Evolutionary conservation across 257 asterid species (phyloP), one percentile per base, ranked within the genome.

Genomic region (Ilex asprella): DNA sequence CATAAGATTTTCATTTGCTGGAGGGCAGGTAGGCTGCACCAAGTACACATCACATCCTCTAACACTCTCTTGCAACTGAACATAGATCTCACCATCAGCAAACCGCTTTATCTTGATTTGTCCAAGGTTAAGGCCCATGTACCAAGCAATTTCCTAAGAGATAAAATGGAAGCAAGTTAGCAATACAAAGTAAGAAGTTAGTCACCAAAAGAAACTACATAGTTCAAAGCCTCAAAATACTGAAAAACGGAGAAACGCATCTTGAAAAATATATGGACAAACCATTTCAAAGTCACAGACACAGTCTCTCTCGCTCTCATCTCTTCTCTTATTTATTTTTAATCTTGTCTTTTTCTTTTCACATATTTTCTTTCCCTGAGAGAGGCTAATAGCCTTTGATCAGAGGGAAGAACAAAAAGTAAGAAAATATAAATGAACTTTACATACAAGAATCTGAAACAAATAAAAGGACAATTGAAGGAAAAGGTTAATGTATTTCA

Each of bases 51-150:
- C 89, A 75, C 97, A 84, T 63, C 97, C 97, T 59, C 97, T 85
- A 66, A 89, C 97, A 78, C 95, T 89, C 80, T 89, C 97, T 81
- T 89, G 94, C 81, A 89, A 71, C 76, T 89, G 94, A 75, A 89
- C 91, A 72, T 89, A 89, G 60, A 86, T 86, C 80, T 89, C 97
- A 71, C 97, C 97, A 72, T 89, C 97, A 31, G 97, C 97, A 75
- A 89, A 89, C 67, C 91, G 80, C 84, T 84, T 89, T 57, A 82
- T 77, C 51, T 70, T 60, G 62, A 86, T 56, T 58, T 82, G 73
- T 60, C 95, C 94, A 70, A 86, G 85, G 68, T 86, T 66, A 55
- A 89, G 88, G 68, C 97, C 97, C 97, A 89, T 89, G 74, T 79
- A 82, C 87, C 97, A 78, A 64, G 97, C 95, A 73, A 86, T 89